Percentiles rank a stretch among this genome's conserved stretches.
Conservation (phyloP, 495 filamentous ascomycete genomes). For the Penicillium psychrofluorescens region DNA sequence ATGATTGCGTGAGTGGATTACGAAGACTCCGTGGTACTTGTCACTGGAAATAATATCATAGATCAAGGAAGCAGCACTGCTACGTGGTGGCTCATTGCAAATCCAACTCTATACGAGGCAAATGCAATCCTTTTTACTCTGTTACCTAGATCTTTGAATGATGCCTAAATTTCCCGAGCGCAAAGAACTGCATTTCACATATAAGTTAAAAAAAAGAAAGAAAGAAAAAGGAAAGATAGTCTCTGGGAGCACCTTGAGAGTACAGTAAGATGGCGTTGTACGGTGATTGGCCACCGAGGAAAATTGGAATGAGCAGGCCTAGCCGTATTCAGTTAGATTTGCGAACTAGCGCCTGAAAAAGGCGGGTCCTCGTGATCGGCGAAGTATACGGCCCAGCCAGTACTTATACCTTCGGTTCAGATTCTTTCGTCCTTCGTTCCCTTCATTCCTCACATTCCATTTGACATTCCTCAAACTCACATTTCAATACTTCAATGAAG, state of each 20-base stretch:
- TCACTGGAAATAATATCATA: too few species aligned
- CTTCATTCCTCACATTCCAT: background rate
- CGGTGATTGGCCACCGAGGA: background rate
- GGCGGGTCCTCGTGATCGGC: background rate
- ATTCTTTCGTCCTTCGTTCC: background rate
- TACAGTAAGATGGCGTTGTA: background rate
- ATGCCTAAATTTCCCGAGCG: background rate
- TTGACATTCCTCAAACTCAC: background rate
- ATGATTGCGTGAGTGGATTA: too few species aligned
- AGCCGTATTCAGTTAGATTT: slow-evolving; percentile 2
- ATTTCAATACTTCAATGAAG: slow-evolving; percentile 24
- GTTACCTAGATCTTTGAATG: too few species aligned
- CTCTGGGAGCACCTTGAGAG: too few species aligned
- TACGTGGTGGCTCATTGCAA: too few species aligned
- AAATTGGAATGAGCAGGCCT: background rate
- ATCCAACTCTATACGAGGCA: too few species aligned
- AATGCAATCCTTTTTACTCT: too few species aligned
- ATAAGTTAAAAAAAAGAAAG: too few species aligned
- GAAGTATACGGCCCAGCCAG: background rate
- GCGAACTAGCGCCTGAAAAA: background rate
- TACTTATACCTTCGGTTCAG: slow-evolving; percentile 3
- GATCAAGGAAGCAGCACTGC: too few species aligned
- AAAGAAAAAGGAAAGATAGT: too few species aligned
- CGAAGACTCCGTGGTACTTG: too few species aligned
- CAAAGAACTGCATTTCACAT: background rate